These are phyloP conservation scores for Laburnicola sp. DNA, from an alignment of 2,329 filamentous ascomycete genomes.

Conservation along the genomic window DNA sequence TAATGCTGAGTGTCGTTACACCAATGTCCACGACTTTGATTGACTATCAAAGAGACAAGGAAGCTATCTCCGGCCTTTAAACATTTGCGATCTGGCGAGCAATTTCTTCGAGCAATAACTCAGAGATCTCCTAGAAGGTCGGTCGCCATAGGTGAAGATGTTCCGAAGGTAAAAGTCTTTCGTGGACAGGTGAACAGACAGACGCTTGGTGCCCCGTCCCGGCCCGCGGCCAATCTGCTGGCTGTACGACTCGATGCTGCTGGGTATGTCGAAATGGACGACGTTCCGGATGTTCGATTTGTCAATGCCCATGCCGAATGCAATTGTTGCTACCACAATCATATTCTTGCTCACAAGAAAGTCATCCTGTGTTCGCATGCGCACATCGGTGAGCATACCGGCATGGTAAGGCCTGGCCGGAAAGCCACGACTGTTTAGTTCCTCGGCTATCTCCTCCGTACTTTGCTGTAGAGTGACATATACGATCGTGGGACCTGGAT, in stretches of 20 bases:
- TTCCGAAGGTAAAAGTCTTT: conserved; percentile 63
- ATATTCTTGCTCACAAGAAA: conserved; percentile 80
- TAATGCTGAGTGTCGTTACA: conserved; percentile 53
- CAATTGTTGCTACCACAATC: conserved; percentile 94
- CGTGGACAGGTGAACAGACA: conserved; percentile 61
- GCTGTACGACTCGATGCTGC: conserved; percentile 94
- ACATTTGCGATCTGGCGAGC: conserved; percentile 40
- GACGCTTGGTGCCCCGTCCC: conserved; percentile 72
- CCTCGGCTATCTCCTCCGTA: conserved; percentile 65
- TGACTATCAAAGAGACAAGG: conserved; percentile 53
- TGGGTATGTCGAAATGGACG: conserved; percentile 87
- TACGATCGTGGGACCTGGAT: conserved; percentile 61
- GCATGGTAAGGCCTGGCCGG: conserved; percentile 84
- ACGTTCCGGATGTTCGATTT: conserved; percentile 95
- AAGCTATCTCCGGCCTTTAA: conserved; percentile 50
- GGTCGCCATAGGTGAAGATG: conserved; percentile 62
- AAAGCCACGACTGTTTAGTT: conserved; percentile 67
- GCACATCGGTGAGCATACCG: conserved; percentile 66
- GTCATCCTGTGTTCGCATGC: conserved; percentile 68
- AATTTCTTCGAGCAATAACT: conserved; percentile 57
- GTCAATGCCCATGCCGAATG: conserved; percentile 98
- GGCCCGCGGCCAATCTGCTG: conserved; percentile 91
- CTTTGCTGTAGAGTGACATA: conserved; percentile 64
- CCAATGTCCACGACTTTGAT: conserved; percentile 61
- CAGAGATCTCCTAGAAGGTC: conserved; percentile 58